Base-by-base conservation (phyloP, 805 yeast species). In the Jamesozyma hellenica region DNA sequence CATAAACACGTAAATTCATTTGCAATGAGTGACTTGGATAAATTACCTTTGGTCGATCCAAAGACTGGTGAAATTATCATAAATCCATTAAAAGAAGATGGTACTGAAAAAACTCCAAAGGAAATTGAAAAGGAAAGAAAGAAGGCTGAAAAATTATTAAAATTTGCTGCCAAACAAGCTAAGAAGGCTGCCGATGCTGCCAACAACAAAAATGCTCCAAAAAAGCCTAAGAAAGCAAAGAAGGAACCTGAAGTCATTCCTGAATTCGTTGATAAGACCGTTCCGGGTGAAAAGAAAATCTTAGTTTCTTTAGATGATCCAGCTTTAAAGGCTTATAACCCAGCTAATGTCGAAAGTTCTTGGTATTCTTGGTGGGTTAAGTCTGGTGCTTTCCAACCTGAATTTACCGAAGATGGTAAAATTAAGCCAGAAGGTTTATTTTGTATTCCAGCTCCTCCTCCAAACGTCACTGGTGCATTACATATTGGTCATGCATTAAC, bases 401-500 rank as follows among this genome's bases (percentile, higher is more conserved):
- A 84, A 59, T 78, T 82, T 50, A 71, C 79, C 34, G 72, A 66
- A 42, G 79, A 79, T 55, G 96, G 96, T 34, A 65, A 78, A 34
- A 55, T 75, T 50, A 80, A 80, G 58, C 83, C 92, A 32, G 88
- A 77, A 56, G 97, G 97, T 51, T 58, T 71, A 15, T 92, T 90
- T 65, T 73, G 82, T 46, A 85, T 92, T 54, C 96, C 97, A 30
- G 92, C 95, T n/a, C 98, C 98, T 30, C 98, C 98, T 46, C 98
- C 98, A 59, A 92, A 92, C 63, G 95, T 92, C 48, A 92, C 98
- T 35, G 98, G 98, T 67, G 96, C 97, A 35, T 73, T 92, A 51
- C 98, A 92, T 65, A 92, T 92, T 64, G 98, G 98, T 52, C 98
- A 92, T 64, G 98, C 97, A 23, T 74, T 92, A 61, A 92, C 98